Base-by-base conservation (phyloP, 2,329 filamentous ascomycete genomes). In the Fusarium miscanthi region DNA sequence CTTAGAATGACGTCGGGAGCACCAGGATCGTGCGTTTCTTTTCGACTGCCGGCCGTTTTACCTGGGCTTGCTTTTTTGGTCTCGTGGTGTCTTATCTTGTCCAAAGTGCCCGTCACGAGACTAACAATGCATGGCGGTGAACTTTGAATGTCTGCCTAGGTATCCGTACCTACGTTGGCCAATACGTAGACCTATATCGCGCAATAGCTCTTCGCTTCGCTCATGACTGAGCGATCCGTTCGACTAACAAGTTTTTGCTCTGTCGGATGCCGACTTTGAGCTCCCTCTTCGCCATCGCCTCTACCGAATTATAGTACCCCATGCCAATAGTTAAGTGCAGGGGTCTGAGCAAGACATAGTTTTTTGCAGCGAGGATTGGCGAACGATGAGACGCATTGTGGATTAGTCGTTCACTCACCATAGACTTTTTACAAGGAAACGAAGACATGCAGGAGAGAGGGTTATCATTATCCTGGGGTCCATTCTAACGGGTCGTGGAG, bases 351-450 rank as follows among this genome's bases (percentile, higher is more conserved):
- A 63, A 68, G 65, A 66, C 63, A 63, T 63, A 63, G 54, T 42
- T n/a, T 40, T 61, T 49, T 61, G 40, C 40, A 56, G 35, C 31
- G 63, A 74, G 73, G 72, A 77, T 75, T 74, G 72, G 75, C 72
- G 74, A 77, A 75, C 70, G 46, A 68, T 71, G 74, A 66, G 54
- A 62, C 58, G 58, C 42, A 65, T 63, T 62, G 56, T 73, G 56
- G 61, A 60, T 70, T 60, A 73, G 58, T 57, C 52, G 59, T 71
- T 70, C 67, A 61, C 53, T 53, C 49, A 30, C 9, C 49, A 21
- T 40, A 30, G 49, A 49, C 40, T 61, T 43, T 63, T 57, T 59
- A 58, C 59, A 72, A 63, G 66, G 70, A 68, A 63, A 77, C 56
- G 17, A 33, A 51, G 12, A 75, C 73, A 69, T 74, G 70, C 72